Evolutionary conservation across 805 yeast species (phyloP).

Genomic region (Yarrowia deformans): DNA sequence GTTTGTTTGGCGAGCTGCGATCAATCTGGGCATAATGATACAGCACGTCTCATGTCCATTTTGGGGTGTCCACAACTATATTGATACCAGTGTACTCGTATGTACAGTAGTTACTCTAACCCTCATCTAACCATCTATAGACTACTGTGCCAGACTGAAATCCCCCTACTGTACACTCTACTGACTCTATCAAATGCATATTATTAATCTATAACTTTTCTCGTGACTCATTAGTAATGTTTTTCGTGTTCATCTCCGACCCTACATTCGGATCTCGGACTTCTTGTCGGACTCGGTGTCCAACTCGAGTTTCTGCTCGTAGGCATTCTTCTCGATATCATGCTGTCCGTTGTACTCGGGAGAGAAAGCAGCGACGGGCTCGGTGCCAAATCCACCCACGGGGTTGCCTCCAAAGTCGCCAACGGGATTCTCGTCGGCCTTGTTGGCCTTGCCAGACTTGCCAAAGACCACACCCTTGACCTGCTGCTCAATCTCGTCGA

Average conservation of each 20-base stretch:
- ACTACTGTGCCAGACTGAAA: too few species aligned
- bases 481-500: slow-evolving; percentile 37
- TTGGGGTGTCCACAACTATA: too few species aligned
- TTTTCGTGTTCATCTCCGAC: not conserved
- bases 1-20: too few species aligned
- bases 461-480: slow-evolving; percentile 31
- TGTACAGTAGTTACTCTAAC: too few species aligned
- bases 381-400: slow-evolving; percentile 19
- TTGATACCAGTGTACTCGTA: too few species aligned
- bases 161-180: too few species aligned
- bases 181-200: not conserved
- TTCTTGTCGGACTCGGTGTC: slow-evolving; percentile 15
- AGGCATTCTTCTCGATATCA: slow-evolving; percentile 29
- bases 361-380: slow-evolving; percentile 33
- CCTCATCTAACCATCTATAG: too few species aligned
- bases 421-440: slow-evolving; percentile 21
- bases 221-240: slow-evolving; percentile 17
- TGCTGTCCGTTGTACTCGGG: slow-evolving; percentile 27
- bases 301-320: slow-evolving; percentile 12
- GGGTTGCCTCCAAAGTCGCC: slow-evolving; percentile 35
- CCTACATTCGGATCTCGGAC: not conserved
- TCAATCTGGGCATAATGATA: too few species aligned
- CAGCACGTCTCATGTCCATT: too few species aligned
- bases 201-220: not conserved
- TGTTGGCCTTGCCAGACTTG: slow-evolving; percentile 18